Conservation (phyloP, 345 rosid genomes). For the Citrus trifoliata region DNA sequence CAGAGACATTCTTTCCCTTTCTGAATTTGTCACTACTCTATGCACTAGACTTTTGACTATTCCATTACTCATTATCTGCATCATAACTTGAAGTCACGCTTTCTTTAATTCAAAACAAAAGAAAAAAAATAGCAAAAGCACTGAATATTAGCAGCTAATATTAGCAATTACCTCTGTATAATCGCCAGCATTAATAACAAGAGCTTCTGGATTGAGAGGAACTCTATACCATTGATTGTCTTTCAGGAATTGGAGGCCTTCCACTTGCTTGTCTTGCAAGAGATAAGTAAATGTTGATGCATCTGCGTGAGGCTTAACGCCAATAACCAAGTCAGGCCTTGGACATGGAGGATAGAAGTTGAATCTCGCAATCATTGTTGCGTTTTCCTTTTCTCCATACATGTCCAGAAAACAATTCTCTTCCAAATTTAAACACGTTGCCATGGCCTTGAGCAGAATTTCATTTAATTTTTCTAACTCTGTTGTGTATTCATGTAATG, state of each 20-base stretch:
- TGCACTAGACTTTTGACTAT: constrained; percentile 52
- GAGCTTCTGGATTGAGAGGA: neutral
- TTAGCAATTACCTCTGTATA: neutral
- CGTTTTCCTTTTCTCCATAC: constrained; percentile 31
- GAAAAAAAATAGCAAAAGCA: neutral
- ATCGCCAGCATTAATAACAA: neutral
- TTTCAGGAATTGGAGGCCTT: neutral
- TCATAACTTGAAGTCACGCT: neutral
- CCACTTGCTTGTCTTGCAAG: neutral
- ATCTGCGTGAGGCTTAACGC: constrained; percentile 37
- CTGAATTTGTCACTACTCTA: constrained; percentile 48
- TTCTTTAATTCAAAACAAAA: too few species aligned
- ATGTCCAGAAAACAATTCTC: constrained; percentile 45
- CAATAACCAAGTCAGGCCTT: neutral
- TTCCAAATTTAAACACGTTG: constrained; percentile 44
- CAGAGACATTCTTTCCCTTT: constrained; percentile 46
- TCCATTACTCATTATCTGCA: constrained; percentile 66
- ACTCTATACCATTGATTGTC: neutral
- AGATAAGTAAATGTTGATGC: constrained; percentile 13
- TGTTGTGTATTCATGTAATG: constrained; percentile 33
- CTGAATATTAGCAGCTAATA: neutral
- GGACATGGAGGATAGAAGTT: constrained; percentile 58
- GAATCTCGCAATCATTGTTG: constrained; percentile 44
- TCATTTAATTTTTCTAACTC: constrained; percentile 23
- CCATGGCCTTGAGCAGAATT: constrained; percentile 46